phyloP scores from a whole-genome alignment of 1,284 basidiomycete species.

The Pseudozyma sp. region DNA sequence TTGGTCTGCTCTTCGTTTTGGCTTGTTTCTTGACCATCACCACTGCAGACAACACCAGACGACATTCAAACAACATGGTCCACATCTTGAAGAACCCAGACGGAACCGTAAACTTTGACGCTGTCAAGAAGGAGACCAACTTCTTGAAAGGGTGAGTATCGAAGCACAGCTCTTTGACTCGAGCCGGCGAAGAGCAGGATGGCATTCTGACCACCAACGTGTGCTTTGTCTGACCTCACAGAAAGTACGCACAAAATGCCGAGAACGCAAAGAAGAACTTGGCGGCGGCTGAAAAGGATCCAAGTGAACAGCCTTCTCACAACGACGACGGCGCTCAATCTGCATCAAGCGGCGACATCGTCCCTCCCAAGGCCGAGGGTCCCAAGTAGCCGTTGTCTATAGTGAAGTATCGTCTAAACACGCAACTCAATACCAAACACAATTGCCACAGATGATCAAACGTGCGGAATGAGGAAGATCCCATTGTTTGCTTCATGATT shows the following conservation, averaged over 20 bases:
- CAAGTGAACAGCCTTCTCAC: constrained; percentile 8
- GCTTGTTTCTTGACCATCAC: constrained; percentile 12
- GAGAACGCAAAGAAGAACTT: constrained; percentile 45
- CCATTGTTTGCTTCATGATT: too few relatives aligned
- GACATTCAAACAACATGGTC: constrained; percentile 21
- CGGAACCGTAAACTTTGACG: constrained; percentile 54
- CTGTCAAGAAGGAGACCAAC: constrained; percentile 41
- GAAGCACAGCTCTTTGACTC: background rate
- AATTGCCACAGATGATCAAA: too few relatives aligned
- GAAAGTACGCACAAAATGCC: constrained; percentile 51
- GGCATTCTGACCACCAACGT: background rate
- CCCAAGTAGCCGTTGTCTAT: constrained; percentile 1
- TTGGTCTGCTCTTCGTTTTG: constrained; percentile 3
- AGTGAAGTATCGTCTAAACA: too few relatives aligned
- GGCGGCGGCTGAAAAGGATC: constrained; percentile 13
- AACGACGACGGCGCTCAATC: constrained; percentile 7
- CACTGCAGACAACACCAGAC: constrained; percentile 1
- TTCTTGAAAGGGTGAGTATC: constrained; percentile 46
- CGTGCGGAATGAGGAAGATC: too few relatives aligned
- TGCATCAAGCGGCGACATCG: constrained; percentile 27
- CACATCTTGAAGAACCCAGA: constrained; percentile 47
- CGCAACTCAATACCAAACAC: too few relatives aligned
- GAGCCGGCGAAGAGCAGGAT: background rate
- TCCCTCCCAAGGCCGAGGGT: constrained; percentile 28
- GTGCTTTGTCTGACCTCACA: background rate